These are phyloP conservation scores for Pterocarpus santalinus DNA, from an alignment of 306 rosid species.

Conservation along the genomic window DNA sequence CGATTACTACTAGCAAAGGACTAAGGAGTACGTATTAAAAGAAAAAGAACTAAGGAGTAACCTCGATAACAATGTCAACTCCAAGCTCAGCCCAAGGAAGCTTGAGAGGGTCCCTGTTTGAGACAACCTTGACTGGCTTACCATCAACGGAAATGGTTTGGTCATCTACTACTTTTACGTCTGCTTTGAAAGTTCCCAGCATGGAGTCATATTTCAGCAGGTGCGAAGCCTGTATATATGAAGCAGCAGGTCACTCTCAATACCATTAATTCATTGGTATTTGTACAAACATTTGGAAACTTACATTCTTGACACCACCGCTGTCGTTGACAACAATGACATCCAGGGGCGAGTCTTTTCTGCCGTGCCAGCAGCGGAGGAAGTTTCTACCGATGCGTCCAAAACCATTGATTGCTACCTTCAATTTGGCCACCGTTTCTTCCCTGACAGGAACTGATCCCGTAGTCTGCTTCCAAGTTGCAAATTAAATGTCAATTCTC, in stretches of 20 bases:
- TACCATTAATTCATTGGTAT: too few species aligned
- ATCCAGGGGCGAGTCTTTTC: slow-evolving; percentile 92
- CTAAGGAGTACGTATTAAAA: too few species aligned
- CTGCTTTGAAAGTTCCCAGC: slow-evolving; percentile 96
- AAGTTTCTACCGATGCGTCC: slow-evolving; percentile 98
- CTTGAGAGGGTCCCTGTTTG: slow-evolving; percentile 92
- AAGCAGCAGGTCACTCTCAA: background rate
- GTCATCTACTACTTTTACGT: slow-evolving; percentile 74
- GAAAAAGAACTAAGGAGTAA: slow-evolving; percentile 27
- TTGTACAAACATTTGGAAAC: slow-evolving; percentile 9
- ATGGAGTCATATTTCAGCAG: slow-evolving; percentile 92
- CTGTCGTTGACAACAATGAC: slow-evolving; percentile 96
- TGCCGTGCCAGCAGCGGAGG: slow-evolving; percentile 98
- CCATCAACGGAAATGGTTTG: slow-evolving; percentile 91
- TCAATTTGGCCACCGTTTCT: slow-evolving; percentile 89
- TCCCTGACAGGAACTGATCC: slow-evolving; percentile 73
- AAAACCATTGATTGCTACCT: slow-evolving; percentile 98
- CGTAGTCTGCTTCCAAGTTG: slow-evolving; percentile 53
- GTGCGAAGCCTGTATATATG: slow-evolving; percentile 68
- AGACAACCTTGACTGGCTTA: slow-evolving; percentile 87
- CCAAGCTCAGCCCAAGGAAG: slow-evolving; percentile 99
- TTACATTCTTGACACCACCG: slow-evolving; percentile 97
- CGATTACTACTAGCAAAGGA: too few species aligned
- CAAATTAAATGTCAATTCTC: background rate
- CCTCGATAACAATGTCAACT: slow-evolving; percentile 98